Conservation (phyloP, 306 rosid genomes). For the Cicer chorassanicum region DNA sequence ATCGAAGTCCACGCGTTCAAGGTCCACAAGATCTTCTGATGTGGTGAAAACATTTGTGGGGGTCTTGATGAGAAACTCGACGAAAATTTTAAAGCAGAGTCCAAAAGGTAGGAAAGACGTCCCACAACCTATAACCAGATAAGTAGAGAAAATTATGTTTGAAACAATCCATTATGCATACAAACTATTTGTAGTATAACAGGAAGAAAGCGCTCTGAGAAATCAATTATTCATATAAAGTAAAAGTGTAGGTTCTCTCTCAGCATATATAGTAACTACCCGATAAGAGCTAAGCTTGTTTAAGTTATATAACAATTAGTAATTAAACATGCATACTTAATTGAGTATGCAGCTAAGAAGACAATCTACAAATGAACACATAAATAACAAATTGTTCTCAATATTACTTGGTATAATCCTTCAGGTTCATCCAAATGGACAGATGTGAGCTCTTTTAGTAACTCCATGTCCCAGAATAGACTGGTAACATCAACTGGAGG, state of each 20-base stretch:
- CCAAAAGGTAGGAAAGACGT: slow-evolving; percentile 51
- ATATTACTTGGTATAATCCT: slow-evolving; percentile 57
- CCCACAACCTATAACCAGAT: slow-evolving; percentile 52
- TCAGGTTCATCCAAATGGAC: slow-evolving; percentile 56
- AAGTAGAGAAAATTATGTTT: slow-evolving; percentile 32
- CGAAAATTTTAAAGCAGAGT: slow-evolving; percentile 65
- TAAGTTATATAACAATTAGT: slow-evolving; percentile 4
- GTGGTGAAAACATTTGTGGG: slow-evolving; percentile 85
- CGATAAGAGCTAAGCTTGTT: neutral
- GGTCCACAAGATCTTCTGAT: slow-evolving; percentile 77
- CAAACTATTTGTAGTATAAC: slow-evolving; percentile 1
- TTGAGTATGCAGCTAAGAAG: slow-evolving; percentile 9
- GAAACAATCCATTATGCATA: slow-evolving; percentile 10
- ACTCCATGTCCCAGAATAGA: slow-evolving; percentile 70
- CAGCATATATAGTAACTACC: neutral
- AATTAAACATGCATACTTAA: slow-evolving; percentile 6
- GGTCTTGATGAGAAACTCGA: slow-evolving; percentile 79
- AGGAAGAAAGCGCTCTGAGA: neutral
- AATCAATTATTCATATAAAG: neutral
- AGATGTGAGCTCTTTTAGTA: slow-evolving; percentile 67
- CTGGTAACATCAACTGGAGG: slow-evolving; percentile 67
- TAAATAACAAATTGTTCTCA: neutral
- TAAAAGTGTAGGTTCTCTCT: slow-evolving; percentile 6
- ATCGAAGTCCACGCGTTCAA: slow-evolving; percentile 60
- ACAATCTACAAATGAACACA: neutral